phyloP scores from a whole-genome alignment of 345 rosid species.

The Eucalyptus curtisii region DNA sequence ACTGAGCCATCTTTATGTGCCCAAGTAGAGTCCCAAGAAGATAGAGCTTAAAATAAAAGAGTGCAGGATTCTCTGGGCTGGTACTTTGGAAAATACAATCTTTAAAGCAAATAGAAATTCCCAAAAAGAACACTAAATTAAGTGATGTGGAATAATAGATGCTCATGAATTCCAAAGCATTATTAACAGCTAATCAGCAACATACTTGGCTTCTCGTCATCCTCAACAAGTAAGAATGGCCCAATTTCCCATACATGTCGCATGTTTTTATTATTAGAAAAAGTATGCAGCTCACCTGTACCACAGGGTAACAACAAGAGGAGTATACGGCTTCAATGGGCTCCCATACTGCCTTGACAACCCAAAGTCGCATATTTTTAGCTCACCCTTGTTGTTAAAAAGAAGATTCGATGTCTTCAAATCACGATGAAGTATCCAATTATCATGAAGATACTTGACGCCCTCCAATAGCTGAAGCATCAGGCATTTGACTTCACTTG shows the following conservation, averaged over 20 bases:
- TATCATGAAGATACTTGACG: constrained; percentile 71
- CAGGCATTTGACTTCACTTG: constrained; percentile 85
- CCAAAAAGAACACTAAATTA: neutral
- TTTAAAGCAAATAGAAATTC: neutral
- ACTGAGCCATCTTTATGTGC: neutral
- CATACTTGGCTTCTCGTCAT: neutral
- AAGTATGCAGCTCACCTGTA: constrained; percentile 48
- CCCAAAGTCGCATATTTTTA: constrained; percentile 82
- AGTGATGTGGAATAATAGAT: neutral
- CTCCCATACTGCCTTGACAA: constrained; percentile 83
- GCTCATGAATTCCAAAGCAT: neutral
- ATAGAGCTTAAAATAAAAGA: neutral
- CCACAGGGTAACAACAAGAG: constrained; percentile 69
- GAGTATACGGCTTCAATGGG: constrained; percentile 75
- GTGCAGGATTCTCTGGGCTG: neutral
- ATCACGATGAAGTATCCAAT: constrained; percentile 92
- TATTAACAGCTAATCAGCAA: neutral
- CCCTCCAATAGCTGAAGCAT: constrained; percentile 84
- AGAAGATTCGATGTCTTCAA: constrained; percentile 87
- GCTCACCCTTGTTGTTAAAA: constrained; percentile 61
- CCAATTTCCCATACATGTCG: neutral
- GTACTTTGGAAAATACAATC: neutral
- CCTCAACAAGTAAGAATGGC: neutral
- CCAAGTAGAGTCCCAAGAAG: neutral
- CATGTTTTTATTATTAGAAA: neutral